Evolutionary conservation across 2,329 filamentous ascomycete genomes (phyloP).

Genomic region (Paracoccidioides lutzii): DNA sequence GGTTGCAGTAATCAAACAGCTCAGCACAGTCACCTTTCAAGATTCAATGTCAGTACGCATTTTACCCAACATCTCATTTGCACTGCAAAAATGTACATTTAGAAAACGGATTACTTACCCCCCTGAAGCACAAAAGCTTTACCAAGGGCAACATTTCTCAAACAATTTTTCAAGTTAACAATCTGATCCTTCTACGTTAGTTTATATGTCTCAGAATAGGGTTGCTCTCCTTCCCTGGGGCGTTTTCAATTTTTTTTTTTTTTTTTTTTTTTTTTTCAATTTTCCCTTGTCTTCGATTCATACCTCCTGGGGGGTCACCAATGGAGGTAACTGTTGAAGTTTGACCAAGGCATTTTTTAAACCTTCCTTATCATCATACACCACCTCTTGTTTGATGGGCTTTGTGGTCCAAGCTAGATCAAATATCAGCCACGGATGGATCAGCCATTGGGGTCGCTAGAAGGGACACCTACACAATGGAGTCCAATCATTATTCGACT

Average conservation of each 20-base stretch:
- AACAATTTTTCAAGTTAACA: constrained; percentile 58
- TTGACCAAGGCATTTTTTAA: constrained; percentile 30
- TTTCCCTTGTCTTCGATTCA: neutral
- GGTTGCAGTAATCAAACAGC: constrained; percentile 90
- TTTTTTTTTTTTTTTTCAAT: no score
- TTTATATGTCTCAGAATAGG: neutral
- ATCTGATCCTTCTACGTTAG: constrained; percentile 38
- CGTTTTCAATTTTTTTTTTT: neutral
- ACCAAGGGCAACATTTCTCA: constrained; percentile 77
- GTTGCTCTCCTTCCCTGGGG: neutral
- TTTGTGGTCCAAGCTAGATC: constrained; percentile 30
- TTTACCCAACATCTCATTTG: neutral
- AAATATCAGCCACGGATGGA: constrained; percentile 2
- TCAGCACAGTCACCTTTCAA: constrained; percentile 67
- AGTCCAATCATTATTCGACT: constrained; percentile 3
- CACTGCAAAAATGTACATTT: neutral
- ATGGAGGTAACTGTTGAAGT: constrained; percentile 33
- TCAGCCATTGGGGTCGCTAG: neutral
- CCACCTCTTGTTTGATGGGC: constrained; percentile 35
- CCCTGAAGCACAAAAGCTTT: constrained; percentile 92
- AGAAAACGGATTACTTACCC: constrained; percentile 34
- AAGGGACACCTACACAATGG: constrained; percentile 11
- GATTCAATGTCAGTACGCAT: neutral
- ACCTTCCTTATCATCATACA: constrained; percentile 32
- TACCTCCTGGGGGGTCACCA: constrained; percentile 36